Evolutionary conservation across 2,329 filamentous ascomycete genomes (phyloP), one percentile per base, ranked within the genome.

Genomic region (Claviceps sp.): DNA sequence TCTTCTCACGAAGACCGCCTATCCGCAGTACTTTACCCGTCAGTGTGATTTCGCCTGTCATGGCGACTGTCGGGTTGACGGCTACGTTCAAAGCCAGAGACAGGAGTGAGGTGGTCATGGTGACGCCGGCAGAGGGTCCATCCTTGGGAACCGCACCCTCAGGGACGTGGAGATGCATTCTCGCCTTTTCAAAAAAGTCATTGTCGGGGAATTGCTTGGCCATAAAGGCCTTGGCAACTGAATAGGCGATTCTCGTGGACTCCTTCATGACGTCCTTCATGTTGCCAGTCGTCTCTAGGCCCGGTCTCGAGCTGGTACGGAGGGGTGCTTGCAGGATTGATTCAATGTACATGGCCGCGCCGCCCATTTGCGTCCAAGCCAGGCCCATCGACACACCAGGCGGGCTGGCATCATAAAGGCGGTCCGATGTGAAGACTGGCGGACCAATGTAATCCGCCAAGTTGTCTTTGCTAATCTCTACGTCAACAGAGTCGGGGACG

Each of bases 211-310:
- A 98, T 42, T 86, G 72, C 62, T 82, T 84, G 7, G 85, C 89
- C 77, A 97, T 83, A 54, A 91, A 75, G 1, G 88, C 83, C 72
- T 97, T 97, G 61, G 88, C 84, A 63, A 95, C 98, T 0, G 88
- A 95, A 73, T 98, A 97, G 46, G 93, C 94, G 57, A 98, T 96
- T 2, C 82, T 76, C 0, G 89, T 93, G 2, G 90, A 96, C 70
- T 98, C 93, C 71, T 96, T 97, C 94, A 98, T 98, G 40, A 98
- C 93, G 16, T 81, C 80, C 72, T 95, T 93, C 47, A 98, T 77
- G 64, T 97, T 97, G 53, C 93, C 93, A 0, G 93, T 98, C 54
- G 90, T 89, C 63, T 95, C 88, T 44, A 98, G 75, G 17, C 85
- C 80, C 6, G 91, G 85, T 17, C 85, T 78, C 26, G 87, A 91